phyloP scores from a whole-genome alignment of 768 basidiomycete genomes.

The Sarcodon aspratus region DNA sequence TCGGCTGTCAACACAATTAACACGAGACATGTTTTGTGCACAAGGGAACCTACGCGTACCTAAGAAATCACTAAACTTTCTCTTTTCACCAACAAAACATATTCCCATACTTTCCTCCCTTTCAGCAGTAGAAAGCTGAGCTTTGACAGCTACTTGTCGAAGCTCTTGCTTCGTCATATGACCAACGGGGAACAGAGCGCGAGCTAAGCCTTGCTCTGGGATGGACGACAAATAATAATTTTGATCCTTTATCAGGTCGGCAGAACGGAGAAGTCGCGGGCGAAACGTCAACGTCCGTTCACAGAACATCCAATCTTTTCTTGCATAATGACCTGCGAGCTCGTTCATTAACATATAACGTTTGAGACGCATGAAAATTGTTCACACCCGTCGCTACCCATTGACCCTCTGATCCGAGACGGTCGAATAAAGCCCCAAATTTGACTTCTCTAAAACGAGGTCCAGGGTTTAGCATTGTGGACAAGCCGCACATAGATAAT shows the following conservation, averaged over 20 bases:
- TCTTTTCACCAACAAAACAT: constrained; percentile 85
- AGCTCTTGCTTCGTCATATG: constrained; percentile 59
- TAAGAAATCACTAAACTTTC: constrained; percentile 61
- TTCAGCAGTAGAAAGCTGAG: constrained; percentile 57
- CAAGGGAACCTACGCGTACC: constrained; percentile 27
- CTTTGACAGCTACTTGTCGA: constrained; percentile 52
- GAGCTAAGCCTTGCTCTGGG: constrained; percentile 46
- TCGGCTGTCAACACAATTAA: constrained; percentile 38
- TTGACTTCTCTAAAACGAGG: constrained; percentile 62
- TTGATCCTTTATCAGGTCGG: constrained; percentile 74
- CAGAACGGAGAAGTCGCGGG: constrained; percentile 27
- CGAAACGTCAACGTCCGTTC: constrained; percentile 8
- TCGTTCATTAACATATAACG: background rate
- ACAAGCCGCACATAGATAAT: background rate
- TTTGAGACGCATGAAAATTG: background rate
- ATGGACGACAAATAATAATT: constrained; percentile 84
- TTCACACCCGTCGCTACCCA: constrained; percentile 76
- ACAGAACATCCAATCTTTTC: constrained; percentile 38
- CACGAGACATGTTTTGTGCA: background rate
- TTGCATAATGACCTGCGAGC: constrained; percentile 73
- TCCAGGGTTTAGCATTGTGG: background rate
- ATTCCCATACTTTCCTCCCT: constrained; percentile 88
- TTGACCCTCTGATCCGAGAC: constrained; percentile 30
- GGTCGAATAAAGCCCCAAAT: constrained; percentile 73
- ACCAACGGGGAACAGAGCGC: constrained; percentile 75